Evolutionary conservation across 768 basidiomycete species (phyloP).

Genomic region (Tylopilus plumbeoviolaceoides): DNA sequence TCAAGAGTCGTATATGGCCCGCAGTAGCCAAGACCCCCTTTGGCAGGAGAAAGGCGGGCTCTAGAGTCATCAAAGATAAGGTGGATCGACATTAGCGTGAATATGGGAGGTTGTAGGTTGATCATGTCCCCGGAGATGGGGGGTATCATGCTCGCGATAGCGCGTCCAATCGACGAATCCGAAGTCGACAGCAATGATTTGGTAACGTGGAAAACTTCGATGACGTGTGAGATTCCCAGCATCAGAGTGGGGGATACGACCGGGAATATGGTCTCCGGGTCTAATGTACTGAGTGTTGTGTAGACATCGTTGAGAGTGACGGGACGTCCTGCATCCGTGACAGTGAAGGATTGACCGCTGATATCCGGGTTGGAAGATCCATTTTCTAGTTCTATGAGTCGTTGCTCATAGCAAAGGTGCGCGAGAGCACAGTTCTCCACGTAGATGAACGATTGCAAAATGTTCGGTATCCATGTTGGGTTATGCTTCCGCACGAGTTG

Average conservation of each 20-base stretch:
- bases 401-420: slow-evolving; percentile 69
- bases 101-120: slow-evolving; percentile 58
- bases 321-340: slow-evolving; percentile 64
- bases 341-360: slow-evolving; percentile 65
- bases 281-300: slow-evolving; percentile 48
- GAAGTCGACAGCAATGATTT: slow-evolving; percentile 38
- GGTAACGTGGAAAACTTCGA: slow-evolving; percentile 53
- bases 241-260: slow-evolving; percentile 56
- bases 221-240: slow-evolving; percentile 55
- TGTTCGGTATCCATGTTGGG: slow-evolving; percentile 57
- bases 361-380: slow-evolving; percentile 53
- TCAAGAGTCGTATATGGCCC: slow-evolving; percentile 57
- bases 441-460: slow-evolving; percentile 62
- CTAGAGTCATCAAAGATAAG: slow-evolving; percentile 65
- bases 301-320: slow-evolving; percentile 63
- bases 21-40: slow-evolving; percentile 62
- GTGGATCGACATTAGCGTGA: slow-evolving; percentile 49
- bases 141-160: slow-evolving; percentile 40
- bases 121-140: slow-evolving; percentile 45
- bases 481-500: slow-evolving; percentile 58
- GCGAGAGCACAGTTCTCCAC: slow-evolving; percentile 75
- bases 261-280: slow-evolving; percentile 55
- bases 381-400: slow-evolving; percentile 52
- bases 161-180: slow-evolving; percentile 24
- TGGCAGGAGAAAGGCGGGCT: slow-evolving; percentile 47